A percentile compares a stretch with the other conserved stretches of the same genome.
These are phyloP conservation scores for Bertia moriformis DNA, from an alignment of 2,329 filamentous ascomycete genomes.

Conservation along the genomic window DNA sequence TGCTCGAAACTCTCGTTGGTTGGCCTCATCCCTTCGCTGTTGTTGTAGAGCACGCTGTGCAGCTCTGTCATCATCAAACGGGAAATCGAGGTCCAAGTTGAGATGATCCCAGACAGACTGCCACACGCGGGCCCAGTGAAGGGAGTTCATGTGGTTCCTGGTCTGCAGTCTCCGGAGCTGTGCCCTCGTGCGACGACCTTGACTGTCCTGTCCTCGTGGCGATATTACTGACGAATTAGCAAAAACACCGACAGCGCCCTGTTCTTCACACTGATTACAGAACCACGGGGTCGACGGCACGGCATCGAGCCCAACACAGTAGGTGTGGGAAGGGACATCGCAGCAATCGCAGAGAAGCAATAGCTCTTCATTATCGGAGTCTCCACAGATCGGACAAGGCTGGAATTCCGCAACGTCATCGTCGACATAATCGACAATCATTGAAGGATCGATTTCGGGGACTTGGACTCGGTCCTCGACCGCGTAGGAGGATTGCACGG, in stretches of 20 bases:
- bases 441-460: conserved; percentile 45
- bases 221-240: conserved; percentile 16
- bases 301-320: conserved; percentile 49
- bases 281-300: conserved; percentile 50
- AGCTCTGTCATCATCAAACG: conserved; percentile 43
- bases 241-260: conserved; percentile 11
- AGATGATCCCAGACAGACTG: conserved; percentile 42
- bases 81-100: conserved; percentile 55
- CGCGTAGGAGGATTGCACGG: conserved; percentile 14
- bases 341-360: conserved; percentile 58
- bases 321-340: conserved; percentile 52
- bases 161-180: background rate
- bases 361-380: conserved; percentile 46
- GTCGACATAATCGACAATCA: conserved; percentile 32
- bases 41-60: background rate
- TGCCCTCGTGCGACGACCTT: background rate
- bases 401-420: conserved; percentile 40
- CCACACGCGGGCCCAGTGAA: conserved; percentile 22
- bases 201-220: conserved; percentile 18
- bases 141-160: background rate
- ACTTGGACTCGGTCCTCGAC: conserved; percentile 48
- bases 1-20: conserved; percentile 28
- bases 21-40: conserved; percentile 9
- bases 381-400: conserved; percentile 51
- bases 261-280: conserved; percentile 44